phyloP scores from a whole-genome alignment of 768 basidiomycete genomes.

The Boletus tomentosulus region DNA sequence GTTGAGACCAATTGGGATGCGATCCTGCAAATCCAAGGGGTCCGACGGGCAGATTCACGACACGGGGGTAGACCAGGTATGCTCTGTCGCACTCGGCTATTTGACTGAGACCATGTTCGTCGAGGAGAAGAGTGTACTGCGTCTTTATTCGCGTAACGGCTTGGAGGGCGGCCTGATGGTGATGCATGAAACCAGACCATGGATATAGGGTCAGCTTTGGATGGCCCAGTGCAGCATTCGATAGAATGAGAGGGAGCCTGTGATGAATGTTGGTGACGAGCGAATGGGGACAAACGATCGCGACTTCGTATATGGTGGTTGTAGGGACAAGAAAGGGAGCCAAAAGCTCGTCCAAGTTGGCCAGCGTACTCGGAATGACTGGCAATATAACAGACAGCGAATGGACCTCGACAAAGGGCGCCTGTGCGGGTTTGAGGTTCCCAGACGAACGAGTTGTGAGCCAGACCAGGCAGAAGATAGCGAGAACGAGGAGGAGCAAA shows the following conservation, averaged over 20 bases:
- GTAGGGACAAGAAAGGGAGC: constrained; percentile 36
- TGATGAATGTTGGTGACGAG: constrained; percentile 34
- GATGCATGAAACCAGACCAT: constrained; percentile 22
- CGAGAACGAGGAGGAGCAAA: neutral
- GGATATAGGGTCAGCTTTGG: constrained; percentile 42
- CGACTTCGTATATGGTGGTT: constrained; percentile 39
- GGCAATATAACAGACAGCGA: constrained; percentile 50
- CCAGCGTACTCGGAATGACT: constrained; percentile 35
- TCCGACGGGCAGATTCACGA: constrained; percentile 37
- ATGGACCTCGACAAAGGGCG: constrained; percentile 17
- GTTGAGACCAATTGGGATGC: constrained; percentile 27
- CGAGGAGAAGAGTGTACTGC: constrained; percentile 51
- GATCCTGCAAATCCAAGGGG: constrained; percentile 33
- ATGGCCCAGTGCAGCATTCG: constrained; percentile 27
- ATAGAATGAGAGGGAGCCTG: constrained; percentile 33
- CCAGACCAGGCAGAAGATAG: constrained; percentile 8
- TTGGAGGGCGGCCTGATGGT: constrained; percentile 31
- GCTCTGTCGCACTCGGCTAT: constrained; percentile 32
- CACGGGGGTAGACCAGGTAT: constrained; percentile 42
- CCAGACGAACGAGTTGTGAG: constrained; percentile 1
- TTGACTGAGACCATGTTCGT: constrained; percentile 39
- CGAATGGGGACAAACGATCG: constrained; percentile 43
- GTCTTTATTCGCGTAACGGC: constrained; percentile 39
- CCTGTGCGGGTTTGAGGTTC: neutral
- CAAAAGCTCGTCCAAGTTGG: constrained; percentile 33